phyloP scores from a whole-genome alignment of 2,329 filamentous ascomycete genomes.

The Fusarium goolgardi region DNA sequence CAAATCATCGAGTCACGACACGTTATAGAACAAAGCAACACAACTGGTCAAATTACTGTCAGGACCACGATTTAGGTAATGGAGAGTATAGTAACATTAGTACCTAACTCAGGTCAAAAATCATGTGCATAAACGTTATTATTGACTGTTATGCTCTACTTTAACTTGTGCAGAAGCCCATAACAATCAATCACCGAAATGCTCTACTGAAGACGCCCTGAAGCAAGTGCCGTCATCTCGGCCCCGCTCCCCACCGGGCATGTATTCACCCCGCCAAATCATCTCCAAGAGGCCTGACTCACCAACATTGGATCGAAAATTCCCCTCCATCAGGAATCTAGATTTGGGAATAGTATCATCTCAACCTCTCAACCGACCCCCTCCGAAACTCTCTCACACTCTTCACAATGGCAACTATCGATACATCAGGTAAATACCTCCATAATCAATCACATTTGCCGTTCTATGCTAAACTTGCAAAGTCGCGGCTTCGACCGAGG shows the following conservation, averaged over 20 bases:
- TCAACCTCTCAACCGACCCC: background rate
- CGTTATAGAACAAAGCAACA: conserved; percentile 27
- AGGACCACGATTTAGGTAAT: background rate
- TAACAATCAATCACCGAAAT: background rate
- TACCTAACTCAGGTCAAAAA: too few species aligned
- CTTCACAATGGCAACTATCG: conserved; percentile 36
- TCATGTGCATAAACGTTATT: background rate
- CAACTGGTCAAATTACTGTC: conserved; percentile 19
- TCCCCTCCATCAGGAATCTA: conserved; percentile 37
- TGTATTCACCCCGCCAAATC: conserved; percentile 43
- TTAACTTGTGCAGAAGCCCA: background rate
- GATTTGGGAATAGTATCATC: conserved; percentile 39
- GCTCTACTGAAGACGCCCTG: conserved; percentile 6
- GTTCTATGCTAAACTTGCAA: background rate
- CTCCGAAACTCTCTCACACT: background rate
- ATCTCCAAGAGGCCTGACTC: conserved; percentile 32
- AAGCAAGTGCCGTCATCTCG: conserved; percentile 20
- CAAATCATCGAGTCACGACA: conserved; percentile 14
- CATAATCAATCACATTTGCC: fast-evolving
- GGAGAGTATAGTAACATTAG: too few species aligned
- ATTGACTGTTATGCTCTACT: background rate
- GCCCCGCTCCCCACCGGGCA: conserved; percentile 37
- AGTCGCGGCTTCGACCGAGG: conserved; percentile 36
- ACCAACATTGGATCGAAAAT: conserved; percentile 39
- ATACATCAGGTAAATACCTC: conserved; percentile 24